Base-by-base conservation (phyloP, 257 asterid genomes). In the Solanum gracilifrons region DNA sequence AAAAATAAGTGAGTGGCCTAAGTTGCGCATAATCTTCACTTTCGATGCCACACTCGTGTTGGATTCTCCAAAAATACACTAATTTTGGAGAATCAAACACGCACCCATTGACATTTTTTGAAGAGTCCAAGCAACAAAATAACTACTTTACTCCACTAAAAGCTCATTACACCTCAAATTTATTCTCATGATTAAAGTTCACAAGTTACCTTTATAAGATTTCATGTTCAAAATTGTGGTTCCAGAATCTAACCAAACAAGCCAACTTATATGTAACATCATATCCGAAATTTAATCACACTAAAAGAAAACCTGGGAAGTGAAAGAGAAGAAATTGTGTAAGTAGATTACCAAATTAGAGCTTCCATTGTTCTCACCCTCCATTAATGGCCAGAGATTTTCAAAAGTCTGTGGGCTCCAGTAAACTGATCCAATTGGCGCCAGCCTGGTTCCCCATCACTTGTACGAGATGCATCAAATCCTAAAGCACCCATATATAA, bases 371-470 rank as follows among this genome's bases (percentile, higher is more conserved):
- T 91, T 93, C 85, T 97, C 98, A 51, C 92, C 95, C 92, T 95
- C 96, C 98, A 97, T 95, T 41, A 89, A 91, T 31, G 99, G 97
- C 99, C 99, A 97, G 16, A 95, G 95, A 89, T 91, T 96, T 90
- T 96, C 95, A 68, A 97, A 94, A 71, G 93, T 96, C 92, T 93
- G 91, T 5, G 99, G 98, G 87, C 99, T 97, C 89, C 97, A 92
- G 88, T 97, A 95, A 36, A 92, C 90, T 1, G 95, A 93, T 21
- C 99, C 99, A 5, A 95, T 97, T 82, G 85, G 85, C n/a, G 93
- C 94, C 3, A 90, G 91, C 12, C 75, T 94, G 75, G 91, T 94
- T 8, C 90, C 88, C 83, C 85, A 41, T 85, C 89, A 36, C 88
- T 84, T 55, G 9, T 84, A 89, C 72, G 87, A 87, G 86, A 92